Conservation (phyloP, 108 stramenopile species). For the Fragilariopsis cylindrus region DNA sequence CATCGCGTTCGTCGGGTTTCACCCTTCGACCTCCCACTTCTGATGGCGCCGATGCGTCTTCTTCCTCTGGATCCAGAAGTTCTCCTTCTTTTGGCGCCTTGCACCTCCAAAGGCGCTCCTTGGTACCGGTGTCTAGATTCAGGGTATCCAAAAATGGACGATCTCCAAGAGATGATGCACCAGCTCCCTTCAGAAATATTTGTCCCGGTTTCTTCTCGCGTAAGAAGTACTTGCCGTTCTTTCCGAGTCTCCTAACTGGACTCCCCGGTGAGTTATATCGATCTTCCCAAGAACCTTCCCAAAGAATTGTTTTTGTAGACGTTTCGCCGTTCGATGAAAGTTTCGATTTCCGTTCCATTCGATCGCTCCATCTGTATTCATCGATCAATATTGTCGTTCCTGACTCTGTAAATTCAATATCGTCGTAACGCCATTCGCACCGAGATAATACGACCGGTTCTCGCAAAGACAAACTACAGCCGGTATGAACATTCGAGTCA, state of each 20-base stretch:
- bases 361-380: slow-evolving; percentile 23
- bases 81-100: slow-evolving; percentile 20
- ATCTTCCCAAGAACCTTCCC: slow-evolving; percentile 24
- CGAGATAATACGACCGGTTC: slow-evolving; percentile 2
- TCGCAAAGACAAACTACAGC: neutral
- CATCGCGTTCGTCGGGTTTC: slow-evolving; percentile 5
- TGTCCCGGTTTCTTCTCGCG: neutral
- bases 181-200: slow-evolving; percentile 15
- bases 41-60: neutral
- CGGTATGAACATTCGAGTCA: neutral
- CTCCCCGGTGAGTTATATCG: slow-evolving; percentile 16
- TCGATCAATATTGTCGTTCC: slow-evolving; percentile 5
- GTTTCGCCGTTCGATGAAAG: neutral
- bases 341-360: slow-evolving; percentile 18
- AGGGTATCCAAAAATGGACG: slow-evolving; percentile 16
- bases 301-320: neutral
- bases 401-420: slow-evolving; percentile 11
- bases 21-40: slow-evolving; percentile 10
- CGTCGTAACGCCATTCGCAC: slow-evolving; percentile 19
- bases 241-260: slow-evolving; percentile 1
- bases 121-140: neutral
- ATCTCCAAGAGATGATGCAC: slow-evolving; percentile 20
- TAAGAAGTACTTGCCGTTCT: neutral
- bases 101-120: slow-evolving; percentile 17
- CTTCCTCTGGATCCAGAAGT: neutral